Conservation (phyloP, 192 early-diverging fungal species). For the Cetraspora pellucida region DNA sequence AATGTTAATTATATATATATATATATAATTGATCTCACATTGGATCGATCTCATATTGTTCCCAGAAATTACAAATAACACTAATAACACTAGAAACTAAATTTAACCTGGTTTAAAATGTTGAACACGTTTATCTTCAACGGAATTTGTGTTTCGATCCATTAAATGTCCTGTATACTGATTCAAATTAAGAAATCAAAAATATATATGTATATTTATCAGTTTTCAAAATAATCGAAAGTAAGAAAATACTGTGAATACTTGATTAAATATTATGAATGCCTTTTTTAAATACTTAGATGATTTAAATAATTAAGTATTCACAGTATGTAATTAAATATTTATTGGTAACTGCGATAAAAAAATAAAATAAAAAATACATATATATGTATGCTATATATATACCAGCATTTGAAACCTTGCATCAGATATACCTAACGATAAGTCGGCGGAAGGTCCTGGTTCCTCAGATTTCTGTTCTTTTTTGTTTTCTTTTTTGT, state of each 20-base stretch:
- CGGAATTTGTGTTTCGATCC: slow-evolving; percentile 40
- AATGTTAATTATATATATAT: too few relatives aligned
- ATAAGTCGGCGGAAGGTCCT: background rate
- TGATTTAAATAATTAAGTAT: too few relatives aligned
- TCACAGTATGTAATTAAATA: too few relatives aligned
- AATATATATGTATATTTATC: too few relatives aligned
- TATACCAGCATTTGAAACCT: slow-evolving; percentile 38
- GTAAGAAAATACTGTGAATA: too few relatives aligned
- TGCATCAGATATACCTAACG: slow-evolving; percentile 11
- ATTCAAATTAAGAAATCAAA: background rate
- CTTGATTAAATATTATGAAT: too few relatives aligned
- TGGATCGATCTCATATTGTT: too few relatives aligned
- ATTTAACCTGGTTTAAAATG: slow-evolving; percentile 42
- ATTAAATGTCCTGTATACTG: slow-evolving; percentile 37
- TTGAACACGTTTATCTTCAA: slow-evolving; percentile 36
- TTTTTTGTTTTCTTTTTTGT: background rate
- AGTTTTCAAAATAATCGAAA: too few relatives aligned
- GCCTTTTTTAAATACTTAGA: too few relatives aligned
- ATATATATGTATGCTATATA: background rate
- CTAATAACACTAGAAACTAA: background rate
- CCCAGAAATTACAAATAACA: background rate
- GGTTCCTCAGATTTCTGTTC: background rate
- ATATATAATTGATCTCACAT: too few relatives aligned
- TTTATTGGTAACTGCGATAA: too few relatives aligned
- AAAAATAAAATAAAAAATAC: too few relatives aligned